Evolutionary conservation across 2,329 filamentous ascomycete genomes (phyloP).

Genomic region (Raffaelea deltoideospora): DNA sequence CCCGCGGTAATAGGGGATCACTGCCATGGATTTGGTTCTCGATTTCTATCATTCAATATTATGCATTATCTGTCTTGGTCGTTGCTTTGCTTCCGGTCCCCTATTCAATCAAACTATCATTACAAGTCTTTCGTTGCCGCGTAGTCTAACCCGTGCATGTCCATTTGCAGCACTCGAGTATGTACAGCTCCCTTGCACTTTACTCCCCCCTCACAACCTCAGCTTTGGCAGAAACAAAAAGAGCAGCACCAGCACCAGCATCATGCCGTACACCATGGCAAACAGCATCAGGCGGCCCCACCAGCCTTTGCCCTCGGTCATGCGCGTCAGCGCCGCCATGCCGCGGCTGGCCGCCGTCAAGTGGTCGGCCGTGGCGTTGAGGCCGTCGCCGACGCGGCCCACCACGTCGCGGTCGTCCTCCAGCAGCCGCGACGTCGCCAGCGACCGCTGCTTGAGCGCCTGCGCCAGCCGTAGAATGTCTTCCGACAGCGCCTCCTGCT

Average conservation of each 20-base stretch:
- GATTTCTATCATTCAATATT: too few species aligned
- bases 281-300: constrained; percentile 74
- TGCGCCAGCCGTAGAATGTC: constrained; percentile 71
- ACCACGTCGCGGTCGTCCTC: constrained; percentile 60
- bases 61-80: too few species aligned
- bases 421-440: constrained; percentile 55
- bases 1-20: too few species aligned
- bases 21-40: too few species aligned
- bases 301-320: constrained; percentile 83
- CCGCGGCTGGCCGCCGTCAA: constrained; percentile 62
- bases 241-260: constrained; percentile 61
- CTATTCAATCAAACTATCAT: too few species aligned
- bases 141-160: too few species aligned
- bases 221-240: constrained; percentile 83
- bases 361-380: constrained; percentile 60
- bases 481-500: constrained; percentile 70
- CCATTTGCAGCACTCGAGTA: too few species aligned
- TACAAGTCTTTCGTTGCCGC: too few species aligned
- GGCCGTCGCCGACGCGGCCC: constrained; percentile 52
- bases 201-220: constrained; percentile 45
- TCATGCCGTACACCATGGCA: constrained; percentile 67
- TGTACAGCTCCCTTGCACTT: not conserved
- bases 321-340: constrained; percentile 62
- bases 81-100: too few species aligned
- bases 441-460: constrained; percentile 60